phyloP scores from a whole-genome alignment of 2,329 filamentous ascomycete genomes.

The Aspergillus japonicus region DNA sequence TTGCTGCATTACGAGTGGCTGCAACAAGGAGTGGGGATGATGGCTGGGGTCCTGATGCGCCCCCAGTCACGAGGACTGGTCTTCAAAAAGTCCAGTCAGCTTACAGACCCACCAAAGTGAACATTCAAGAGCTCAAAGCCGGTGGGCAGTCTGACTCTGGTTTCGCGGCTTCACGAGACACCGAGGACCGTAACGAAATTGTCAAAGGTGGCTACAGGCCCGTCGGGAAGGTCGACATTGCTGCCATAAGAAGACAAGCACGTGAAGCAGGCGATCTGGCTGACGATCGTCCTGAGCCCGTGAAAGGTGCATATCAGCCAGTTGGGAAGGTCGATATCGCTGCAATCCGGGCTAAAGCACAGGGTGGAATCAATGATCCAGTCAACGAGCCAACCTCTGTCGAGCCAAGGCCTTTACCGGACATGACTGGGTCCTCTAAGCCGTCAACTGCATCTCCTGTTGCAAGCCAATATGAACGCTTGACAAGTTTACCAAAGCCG shows the following conservation, averaged over 20 bases:
- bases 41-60: constrained; percentile 93
- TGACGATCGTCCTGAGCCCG: constrained; percentile 77
- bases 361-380: constrained; percentile 54
- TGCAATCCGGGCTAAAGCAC: constrained; percentile 81
- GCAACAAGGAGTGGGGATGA: constrained; percentile 67
- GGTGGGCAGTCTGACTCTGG: constrained; percentile 63
- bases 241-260: constrained; percentile 76
- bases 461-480: constrained; percentile 71
- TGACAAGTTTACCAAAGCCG: constrained; percentile 88
- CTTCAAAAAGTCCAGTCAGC: constrained; percentile 89
- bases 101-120: constrained; percentile 93
- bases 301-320: constrained; percentile 93
- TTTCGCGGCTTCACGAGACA: constrained; percentile 46
- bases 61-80: constrained; percentile 80
- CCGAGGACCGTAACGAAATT: constrained; percentile 59
- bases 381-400: constrained; percentile 43
- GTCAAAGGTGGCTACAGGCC: constrained; percentile 88
- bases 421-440: constrained; percentile 57
- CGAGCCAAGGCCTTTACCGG: constrained; percentile 46
- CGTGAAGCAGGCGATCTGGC: constrained; percentile 54
- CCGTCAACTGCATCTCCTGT: constrained; percentile 74
- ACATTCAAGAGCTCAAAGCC: constrained; percentile 79
- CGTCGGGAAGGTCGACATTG: constrained; percentile 96
- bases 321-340: constrained; percentile 96
- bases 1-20: constrained; percentile 50